Percentiles rank a stretch among this genome's conserved stretches.
phyloP scores from a whole-genome alignment of 2,329 filamentous ascomycete genomes.

The Neofusicoccum umdonicola region DNA sequence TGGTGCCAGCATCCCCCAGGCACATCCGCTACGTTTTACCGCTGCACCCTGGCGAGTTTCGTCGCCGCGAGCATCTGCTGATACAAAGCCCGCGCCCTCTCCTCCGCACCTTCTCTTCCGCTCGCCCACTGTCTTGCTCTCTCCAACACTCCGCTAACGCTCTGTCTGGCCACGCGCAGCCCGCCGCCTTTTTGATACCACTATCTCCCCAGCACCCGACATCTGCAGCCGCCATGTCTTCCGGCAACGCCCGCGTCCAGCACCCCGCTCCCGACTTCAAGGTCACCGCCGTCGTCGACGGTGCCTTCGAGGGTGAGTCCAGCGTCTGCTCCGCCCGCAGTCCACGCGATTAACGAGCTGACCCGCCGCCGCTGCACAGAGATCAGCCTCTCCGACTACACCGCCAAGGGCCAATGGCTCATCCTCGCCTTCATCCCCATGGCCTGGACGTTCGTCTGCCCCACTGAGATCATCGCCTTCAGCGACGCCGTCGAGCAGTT shows the following conservation, averaged over 20 bases:
- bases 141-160: not conserved
- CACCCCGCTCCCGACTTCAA: constrained; percentile 39
- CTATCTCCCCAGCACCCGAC: not conserved
- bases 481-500: constrained; percentile 62
- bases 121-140: not conserved
- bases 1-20: constrained; percentile 5
- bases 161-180: constrained; percentile 2
- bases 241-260: constrained; percentile 40
- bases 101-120: not conserved
- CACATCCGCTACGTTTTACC: constrained; percentile 4
- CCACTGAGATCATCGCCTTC: constrained; percentile 65
- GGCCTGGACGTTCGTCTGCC: constrained; percentile 68
- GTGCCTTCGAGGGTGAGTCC: constrained; percentile 38
- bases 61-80: constrained; percentile 26
- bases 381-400: constrained; percentile 39
- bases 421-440: constrained; percentile 66
- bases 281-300: constrained; percentile 40
- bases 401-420: constrained; percentile 54
- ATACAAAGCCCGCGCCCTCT: constrained; percentile 20
- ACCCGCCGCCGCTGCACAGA: constrained; percentile 26
- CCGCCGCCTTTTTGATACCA: not conserved
- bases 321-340: not conserved
- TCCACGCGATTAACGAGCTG: not conserved
- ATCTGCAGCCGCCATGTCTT: constrained; percentile 28
- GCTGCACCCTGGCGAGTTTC: not conserved